These are phyloP conservation scores for Suhomyces wounanorum DNA, from an alignment of 1,139 yeast species.

Conservation along the genomic window DNA sequence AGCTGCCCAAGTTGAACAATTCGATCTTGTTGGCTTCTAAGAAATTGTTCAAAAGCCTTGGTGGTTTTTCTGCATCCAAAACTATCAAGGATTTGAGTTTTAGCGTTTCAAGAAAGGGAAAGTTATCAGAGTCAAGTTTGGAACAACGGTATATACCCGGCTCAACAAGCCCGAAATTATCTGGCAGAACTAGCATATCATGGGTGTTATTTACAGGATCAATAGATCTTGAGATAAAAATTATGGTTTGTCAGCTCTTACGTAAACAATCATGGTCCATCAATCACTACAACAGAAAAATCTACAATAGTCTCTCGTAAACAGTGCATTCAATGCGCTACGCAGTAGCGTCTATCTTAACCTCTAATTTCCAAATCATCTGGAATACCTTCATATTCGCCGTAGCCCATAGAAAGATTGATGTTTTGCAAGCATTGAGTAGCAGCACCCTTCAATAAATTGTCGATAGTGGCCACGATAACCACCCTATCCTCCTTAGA, in stretches of 20 bases:
- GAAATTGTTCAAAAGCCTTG: slow-evolving; percentile 51
- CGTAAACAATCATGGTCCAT: neutral
- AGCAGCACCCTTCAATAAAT: slow-evolving; percentile 95
- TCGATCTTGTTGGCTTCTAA: slow-evolving; percentile 47
- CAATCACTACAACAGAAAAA: neutral
- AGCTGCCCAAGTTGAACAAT: slow-evolving; percentile 47
- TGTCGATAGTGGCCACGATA: slow-evolving; percentile 91
- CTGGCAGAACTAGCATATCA: slow-evolving; percentile 74
- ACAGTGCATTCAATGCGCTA: neutral
- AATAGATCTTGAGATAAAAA: neutral
- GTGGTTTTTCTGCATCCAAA: slow-evolving; percentile 73
- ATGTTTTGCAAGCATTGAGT: slow-evolving; percentile 97
- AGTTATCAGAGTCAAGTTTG: slow-evolving; percentile 55
- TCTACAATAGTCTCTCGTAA: neutral
- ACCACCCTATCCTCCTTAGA: slow-evolving; percentile 89
- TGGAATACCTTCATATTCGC: slow-evolving; percentile 95
- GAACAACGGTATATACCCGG: slow-evolving; percentile 67
- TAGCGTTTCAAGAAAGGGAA: slow-evolving; percentile 67
- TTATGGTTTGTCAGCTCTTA: neutral
- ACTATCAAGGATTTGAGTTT: slow-evolving; percentile 58
- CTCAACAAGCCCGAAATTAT: slow-evolving; percentile 76
- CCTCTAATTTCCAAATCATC: slow-evolving; percentile 54
- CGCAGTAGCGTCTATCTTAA: slow-evolving; percentile 1
- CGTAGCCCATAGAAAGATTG: slow-evolving; percentile 84
- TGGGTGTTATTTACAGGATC: neutral